Conservation (phyloP, 441 rosid species). For the Syzygium malaccense region DNA sequence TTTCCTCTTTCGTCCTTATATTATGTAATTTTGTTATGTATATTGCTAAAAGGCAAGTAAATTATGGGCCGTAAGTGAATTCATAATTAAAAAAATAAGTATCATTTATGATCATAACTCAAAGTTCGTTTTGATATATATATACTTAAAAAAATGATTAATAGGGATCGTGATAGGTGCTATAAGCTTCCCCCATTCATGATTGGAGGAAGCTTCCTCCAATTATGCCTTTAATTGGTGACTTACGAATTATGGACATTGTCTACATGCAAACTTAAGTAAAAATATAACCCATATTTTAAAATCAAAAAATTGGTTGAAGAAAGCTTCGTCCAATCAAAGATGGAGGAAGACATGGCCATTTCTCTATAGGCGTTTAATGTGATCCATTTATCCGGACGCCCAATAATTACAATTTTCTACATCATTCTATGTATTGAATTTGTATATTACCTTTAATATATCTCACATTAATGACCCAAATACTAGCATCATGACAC, state of each 20-base stretch:
- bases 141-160: neutral
- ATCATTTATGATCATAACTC: neutral
- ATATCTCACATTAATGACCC: neutral
- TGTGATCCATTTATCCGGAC: neutral
- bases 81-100: neutral
- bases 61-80: neutral
- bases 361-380: neutral
- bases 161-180: neutral
- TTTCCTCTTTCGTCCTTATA: neutral
- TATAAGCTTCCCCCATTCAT: neutral
- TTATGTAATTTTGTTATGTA: neutral
- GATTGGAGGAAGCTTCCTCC: neutral
- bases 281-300: no score
- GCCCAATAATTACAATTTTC: neutral
- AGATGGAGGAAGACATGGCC: neutral
- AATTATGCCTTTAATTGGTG: neutral
- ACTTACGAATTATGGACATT: no score
- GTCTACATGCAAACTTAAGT: no score
- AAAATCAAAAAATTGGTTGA: neutral
- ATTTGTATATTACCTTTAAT: neutral
- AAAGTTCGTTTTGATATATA: neutral
- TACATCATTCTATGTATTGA: neutral
- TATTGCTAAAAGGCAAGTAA: neutral
- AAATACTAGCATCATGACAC: neutral
- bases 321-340: neutral